Evolutionary conservation across 169 alveolate genomes (phyloP).

Genomic region (Plasmodium berghei): DNA sequence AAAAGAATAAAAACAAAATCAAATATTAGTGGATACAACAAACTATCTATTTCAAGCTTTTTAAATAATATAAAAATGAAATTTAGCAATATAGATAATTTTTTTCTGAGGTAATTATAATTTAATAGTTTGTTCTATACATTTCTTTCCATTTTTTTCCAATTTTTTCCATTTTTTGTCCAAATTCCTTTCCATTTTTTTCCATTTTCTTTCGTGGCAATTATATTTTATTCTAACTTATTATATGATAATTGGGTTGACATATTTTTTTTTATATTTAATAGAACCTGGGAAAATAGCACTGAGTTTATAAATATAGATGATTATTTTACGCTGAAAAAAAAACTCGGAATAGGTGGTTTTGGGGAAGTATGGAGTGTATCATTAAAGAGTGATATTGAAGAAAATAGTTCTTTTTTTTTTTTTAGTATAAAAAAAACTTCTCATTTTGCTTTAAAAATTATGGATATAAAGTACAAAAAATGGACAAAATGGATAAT

Average conservation of each 20-base stretch:
- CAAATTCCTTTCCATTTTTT: not conserved
- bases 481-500: not conserved
- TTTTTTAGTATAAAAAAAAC: slow-evolving; percentile 44
- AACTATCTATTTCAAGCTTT: slow-evolving; percentile 29
- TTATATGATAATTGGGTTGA: too few species aligned
- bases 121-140: not conserved
- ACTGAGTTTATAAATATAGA: slow-evolving; percentile 45
- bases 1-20: slow-evolving; percentile 8
- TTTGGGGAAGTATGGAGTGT: slow-evolving; percentile 74
- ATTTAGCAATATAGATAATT: slow-evolving; percentile 24
- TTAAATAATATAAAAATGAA: slow-evolving; percentile 24
- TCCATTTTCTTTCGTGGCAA: too few species aligned
- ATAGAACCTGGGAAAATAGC: slow-evolving; percentile 34
- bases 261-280: not conserved
- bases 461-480: slow-evolving; percentile 59
- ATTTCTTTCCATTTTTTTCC: not conserved
- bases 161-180: not conserved
- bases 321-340: slow-evolving; percentile 23
- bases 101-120: slow-evolving; percentile 28
- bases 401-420: slow-evolving; percentile 28
- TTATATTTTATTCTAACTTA: too few species aligned
- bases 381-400: slow-evolving; percentile 14
- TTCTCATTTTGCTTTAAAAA: slow-evolving; percentile 39
- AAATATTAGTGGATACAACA: slow-evolving; percentile 18
- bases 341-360: slow-evolving; percentile 52